Percentiles rank a stretch among this genome's conserved stretches.
Conservation (phyloP, 202 grass and related monocot species). For the Musa balbisiana region DNA sequence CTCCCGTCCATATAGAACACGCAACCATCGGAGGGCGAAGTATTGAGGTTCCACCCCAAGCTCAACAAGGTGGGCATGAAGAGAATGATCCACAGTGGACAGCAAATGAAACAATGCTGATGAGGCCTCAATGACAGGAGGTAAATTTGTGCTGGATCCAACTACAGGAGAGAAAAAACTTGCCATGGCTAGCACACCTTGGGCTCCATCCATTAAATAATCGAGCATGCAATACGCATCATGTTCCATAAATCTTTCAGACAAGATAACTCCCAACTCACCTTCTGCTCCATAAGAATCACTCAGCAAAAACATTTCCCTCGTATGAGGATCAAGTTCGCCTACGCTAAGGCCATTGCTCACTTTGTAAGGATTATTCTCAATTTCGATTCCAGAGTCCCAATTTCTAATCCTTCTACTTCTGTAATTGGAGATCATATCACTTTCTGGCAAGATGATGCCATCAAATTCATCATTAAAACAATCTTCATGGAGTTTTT, state of each 20-base stretch:
- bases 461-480: constrained; percentile 82
- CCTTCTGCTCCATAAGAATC: constrained; percentile 95
- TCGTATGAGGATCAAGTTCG: constrained; percentile 56
- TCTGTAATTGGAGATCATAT: constrained; percentile 62
- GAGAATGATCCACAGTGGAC: constrained; percentile 53
- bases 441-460: constrained; percentile 43
- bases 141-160: constrained; percentile 48
- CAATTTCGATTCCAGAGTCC: constrained; percentile 30
- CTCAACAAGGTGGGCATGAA: constrained; percentile 88
- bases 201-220: constrained; percentile 62
- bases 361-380: constrained; percentile 30
- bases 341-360: constrained; percentile 44
- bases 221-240: constrained; percentile 94
- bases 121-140: constrained; percentile 89
- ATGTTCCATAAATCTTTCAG: constrained; percentile 94
- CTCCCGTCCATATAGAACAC: constrained; percentile 86
- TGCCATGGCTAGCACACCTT: constrained; percentile 56
- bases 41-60: constrained; percentile 91
- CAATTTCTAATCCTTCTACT: constrained; percentile 53
- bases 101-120: constrained; percentile 88
- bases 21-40: constrained; percentile 91
- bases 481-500: constrained; percentile 62
- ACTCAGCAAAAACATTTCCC: constrained; percentile 75
- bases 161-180: constrained; percentile 57
- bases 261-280: constrained; percentile 80